phyloP scores from a whole-genome alignment of 441 rosid species.

The Viola pubescens region DNA sequence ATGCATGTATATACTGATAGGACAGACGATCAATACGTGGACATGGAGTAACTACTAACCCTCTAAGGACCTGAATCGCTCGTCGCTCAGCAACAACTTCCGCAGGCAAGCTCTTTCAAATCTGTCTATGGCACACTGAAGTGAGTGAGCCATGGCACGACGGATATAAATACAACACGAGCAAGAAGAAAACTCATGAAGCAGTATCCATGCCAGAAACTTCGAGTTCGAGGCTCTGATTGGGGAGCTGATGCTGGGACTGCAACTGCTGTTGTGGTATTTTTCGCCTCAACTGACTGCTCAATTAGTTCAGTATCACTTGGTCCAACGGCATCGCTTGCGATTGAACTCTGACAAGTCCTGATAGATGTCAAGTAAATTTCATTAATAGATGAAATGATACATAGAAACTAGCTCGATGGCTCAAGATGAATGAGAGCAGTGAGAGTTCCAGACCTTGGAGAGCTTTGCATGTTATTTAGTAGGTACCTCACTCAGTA shows the following conservation, averaged over 20 bases:
- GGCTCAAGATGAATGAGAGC: too few relatives aligned
- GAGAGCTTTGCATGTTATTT: too few relatives aligned
- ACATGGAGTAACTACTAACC: too few relatives aligned
- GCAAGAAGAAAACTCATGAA: conserved; percentile 40
- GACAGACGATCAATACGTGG: too few relatives aligned
- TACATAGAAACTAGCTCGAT: too few relatives aligned
- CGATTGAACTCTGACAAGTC: conserved; percentile 61
- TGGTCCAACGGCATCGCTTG: conserved; percentile 33
- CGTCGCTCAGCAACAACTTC: too few relatives aligned
- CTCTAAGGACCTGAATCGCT: too few relatives aligned
- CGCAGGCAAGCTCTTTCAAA: not conserved
- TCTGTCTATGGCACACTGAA: conserved; percentile 30
- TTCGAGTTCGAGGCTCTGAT: conserved; percentile 24
- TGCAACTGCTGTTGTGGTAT: conserved; percentile 4
- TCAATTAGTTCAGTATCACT: conserved; percentile 23
- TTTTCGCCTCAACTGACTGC: conserved; percentile 24
- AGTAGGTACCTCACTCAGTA: too few relatives aligned
- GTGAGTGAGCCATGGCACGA: conserved; percentile 53
- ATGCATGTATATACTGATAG: too few relatives aligned
- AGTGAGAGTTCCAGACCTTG: too few relatives aligned
- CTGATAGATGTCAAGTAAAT: conserved; percentile 26
- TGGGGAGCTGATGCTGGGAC: conserved; percentile 17
- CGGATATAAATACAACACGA: conserved; percentile 32
- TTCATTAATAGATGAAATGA: not conserved
- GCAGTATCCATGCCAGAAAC: conserved; percentile 45